Evolutionary conservation across 2,329 filamentous ascomycete species (phyloP).

Genomic region (Ramichloridium luteum): DNA sequence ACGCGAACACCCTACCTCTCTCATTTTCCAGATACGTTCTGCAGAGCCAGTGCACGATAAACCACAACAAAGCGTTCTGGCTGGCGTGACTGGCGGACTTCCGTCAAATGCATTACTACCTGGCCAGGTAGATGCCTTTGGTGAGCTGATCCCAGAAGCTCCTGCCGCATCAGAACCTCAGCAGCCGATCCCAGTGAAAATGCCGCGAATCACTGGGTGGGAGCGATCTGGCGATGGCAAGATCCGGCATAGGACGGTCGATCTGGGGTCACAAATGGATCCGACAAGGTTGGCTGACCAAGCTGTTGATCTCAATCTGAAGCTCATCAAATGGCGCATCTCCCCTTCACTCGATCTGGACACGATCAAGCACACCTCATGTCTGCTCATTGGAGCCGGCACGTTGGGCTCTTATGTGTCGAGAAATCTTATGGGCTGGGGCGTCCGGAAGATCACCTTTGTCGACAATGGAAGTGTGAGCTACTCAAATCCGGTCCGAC

Average conservation of each 20-base stretch:
- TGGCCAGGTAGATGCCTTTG: conserved; percentile 20
- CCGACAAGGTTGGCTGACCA: conserved; percentile 77
- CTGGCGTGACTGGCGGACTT: conserved; percentile 16
- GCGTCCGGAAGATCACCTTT: conserved; percentile 87
- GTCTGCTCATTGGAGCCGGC: conserved; percentile 79
- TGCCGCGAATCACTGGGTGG: conserved; percentile 62
- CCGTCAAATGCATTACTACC: conserved; percentile 19
- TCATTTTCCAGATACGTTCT: conserved; percentile 58
- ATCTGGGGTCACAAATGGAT: conserved; percentile 88
- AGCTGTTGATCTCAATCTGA: conserved; percentile 89
- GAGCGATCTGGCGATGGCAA: conserved; percentile 73
- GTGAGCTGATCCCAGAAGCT: conserved; percentile 19
- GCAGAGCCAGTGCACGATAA: conserved; percentile 29
- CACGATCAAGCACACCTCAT: conserved; percentile 77
- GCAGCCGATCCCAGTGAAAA: conserved; percentile 9
- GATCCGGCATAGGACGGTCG: conserved; percentile 62
- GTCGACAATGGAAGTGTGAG: conserved; percentile 88
- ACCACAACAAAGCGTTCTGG: conserved; percentile 12
- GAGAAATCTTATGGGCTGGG: conserved; percentile 87
- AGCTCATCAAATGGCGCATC: conserved; percentile 98
- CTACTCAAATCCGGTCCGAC: conserved; percentile 90
- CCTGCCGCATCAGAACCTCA: conserved; percentile 8
- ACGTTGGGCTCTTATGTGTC: conserved; percentile 92
- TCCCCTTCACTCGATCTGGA: conserved; percentile 80
- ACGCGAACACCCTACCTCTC: conserved; percentile 68